phyloP scores from a whole-genome alignment of 2,329 filamentous ascomycete genomes.

The Neocatenulostroma microsporum region DNA sequence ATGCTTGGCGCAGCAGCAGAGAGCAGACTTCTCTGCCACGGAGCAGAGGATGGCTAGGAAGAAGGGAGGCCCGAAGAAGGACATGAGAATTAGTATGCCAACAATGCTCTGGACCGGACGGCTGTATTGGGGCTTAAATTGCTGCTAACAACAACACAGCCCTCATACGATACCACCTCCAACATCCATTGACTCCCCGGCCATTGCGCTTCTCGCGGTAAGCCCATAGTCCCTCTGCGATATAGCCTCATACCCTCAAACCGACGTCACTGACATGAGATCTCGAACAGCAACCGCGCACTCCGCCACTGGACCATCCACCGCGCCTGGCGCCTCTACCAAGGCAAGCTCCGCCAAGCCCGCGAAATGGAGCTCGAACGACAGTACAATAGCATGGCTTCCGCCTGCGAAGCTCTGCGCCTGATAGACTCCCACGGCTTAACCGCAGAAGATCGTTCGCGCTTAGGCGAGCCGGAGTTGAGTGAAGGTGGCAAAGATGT shows the following conservation, averaged over 20 bases:
- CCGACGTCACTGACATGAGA: not conserved
- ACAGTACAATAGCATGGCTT: slow-evolving; percentile 72
- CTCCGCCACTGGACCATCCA: slow-evolving; percentile 99
- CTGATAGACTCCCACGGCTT: slow-evolving; percentile 40
- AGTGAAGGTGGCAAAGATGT: slow-evolving; percentile 40
- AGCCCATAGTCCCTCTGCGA: too few relatives aligned
- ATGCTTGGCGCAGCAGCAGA: slow-evolving; percentile 17
- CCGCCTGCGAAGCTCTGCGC: slow-evolving; percentile 76
- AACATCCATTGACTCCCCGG: slow-evolving; percentile 59
- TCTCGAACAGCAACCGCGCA: slow-evolving; percentile 51
- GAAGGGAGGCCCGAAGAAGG: slow-evolving; percentile 24
- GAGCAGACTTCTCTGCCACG: slow-evolving; percentile 29
- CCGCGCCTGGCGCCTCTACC: slow-evolving; percentile 82
- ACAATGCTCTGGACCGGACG: not conserved
- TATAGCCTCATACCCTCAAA: not conserved
- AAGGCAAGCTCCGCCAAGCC: slow-evolving; percentile 57
- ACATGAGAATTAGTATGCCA: slow-evolving; percentile 26
- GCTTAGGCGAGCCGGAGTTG: slow-evolving; percentile 29
- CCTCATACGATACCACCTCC: slow-evolving; percentile 61
- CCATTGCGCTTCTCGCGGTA: slow-evolving; percentile 78
- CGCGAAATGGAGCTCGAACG: slow-evolving; percentile 66
- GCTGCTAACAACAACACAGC: slow-evolving; percentile 39
- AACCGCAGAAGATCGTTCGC: slow-evolving; percentile 36
- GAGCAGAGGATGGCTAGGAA: slow-evolving; percentile 33
- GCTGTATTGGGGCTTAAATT: not conserved